Percentiles rank a stretch among this genome's conserved stretches.
Conservation (phyloP, 768 basidiomycete genomes). For the Suillus decipiens region DNA sequence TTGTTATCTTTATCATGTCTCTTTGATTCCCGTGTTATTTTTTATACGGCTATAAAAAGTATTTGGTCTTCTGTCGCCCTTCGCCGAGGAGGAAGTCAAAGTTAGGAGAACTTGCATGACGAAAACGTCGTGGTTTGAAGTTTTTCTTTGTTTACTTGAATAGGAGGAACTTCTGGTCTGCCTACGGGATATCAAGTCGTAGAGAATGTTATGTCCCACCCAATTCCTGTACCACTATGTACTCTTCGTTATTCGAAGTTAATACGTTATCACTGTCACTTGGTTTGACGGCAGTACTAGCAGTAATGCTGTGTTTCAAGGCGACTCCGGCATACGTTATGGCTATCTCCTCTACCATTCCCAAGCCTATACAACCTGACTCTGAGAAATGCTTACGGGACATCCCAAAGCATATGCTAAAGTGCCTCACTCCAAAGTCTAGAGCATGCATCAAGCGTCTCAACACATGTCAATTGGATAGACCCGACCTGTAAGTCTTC, state of each 20-base stretch:
- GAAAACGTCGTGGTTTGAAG: neutral
- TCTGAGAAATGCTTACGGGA: neutral
- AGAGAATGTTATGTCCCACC: neutral
- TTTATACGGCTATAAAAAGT: neutral
- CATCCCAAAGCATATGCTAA: neutral
- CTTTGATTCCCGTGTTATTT: neutral
- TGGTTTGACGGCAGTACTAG: neutral
- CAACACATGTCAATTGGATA: conserved; percentile 31
- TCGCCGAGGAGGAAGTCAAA: neutral
- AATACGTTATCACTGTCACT: neutral
- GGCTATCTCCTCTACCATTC: conserved; percentile 2
- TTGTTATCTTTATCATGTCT: neutral
- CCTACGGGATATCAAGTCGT: neutral
- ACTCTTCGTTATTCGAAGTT: neutral
- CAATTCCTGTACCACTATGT: neutral
- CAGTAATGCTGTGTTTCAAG: neutral
- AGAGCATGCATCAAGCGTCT: conserved; percentile 44
- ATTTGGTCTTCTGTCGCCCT: neutral
- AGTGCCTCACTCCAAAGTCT: conserved; percentile 10
- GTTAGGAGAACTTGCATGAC: neutral
- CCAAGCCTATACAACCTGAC: neutral
- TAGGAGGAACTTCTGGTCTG: neutral
- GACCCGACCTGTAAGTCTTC: conserved; percentile 54
- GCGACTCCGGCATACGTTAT: neutral
- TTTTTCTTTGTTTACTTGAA: neutral